A percentile compares a stretch with the other conserved stretches of the same genome.
Evolutionary conservation across 768 basidiomycete genomes (phyloP).

Genomic region (Mycena rebaudengoi): DNA sequence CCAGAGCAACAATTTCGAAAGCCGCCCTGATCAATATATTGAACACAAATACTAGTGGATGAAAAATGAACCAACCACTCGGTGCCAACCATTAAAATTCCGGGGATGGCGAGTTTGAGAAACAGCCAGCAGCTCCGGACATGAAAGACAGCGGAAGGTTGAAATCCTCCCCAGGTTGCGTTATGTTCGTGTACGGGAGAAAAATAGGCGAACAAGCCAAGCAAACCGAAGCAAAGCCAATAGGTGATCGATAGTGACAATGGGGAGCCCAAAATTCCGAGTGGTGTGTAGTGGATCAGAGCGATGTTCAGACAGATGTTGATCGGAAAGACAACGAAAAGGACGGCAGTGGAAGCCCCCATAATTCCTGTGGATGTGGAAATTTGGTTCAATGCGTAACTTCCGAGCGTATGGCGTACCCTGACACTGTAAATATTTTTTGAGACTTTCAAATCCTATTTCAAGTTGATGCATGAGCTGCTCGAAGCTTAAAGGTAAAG

Average conservation of each 20-base stretch:
- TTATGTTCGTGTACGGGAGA: conserved; percentile 65
- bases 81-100: conserved; percentile 81
- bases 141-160: conserved; percentile 54
- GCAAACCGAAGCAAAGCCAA: conserved; percentile 69
- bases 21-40: conserved; percentile 61
- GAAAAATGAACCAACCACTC: conserved; percentile 64
- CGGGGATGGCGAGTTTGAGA: conserved; percentile 75
- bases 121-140: conserved; percentile 60
- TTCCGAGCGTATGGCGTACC: conserved; percentile 48
- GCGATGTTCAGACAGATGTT: conserved; percentile 67
- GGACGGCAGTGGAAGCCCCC: conserved; percentile 71
- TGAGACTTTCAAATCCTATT: conserved; percentile 70
- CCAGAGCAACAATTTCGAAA: conserved; percentile 83
- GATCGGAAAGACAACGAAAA: conserved; percentile 70
- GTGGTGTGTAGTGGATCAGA: conserved; percentile 69
- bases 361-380: conserved; percentile 65
- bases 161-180: conserved; percentile 71
- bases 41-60: not conserved
- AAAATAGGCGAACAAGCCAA: conserved; percentile 56
- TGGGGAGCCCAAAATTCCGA: conserved; percentile 74
- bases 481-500: too few species aligned
- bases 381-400: not conserved
- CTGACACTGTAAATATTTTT: conserved; percentile 85
- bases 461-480: not conserved
- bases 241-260: conserved; percentile 74